These are phyloP conservation scores for Cyamopsis tetragonoloba DNA, from an alignment of 306 rosid species.

Conservation along the genomic window DNA sequence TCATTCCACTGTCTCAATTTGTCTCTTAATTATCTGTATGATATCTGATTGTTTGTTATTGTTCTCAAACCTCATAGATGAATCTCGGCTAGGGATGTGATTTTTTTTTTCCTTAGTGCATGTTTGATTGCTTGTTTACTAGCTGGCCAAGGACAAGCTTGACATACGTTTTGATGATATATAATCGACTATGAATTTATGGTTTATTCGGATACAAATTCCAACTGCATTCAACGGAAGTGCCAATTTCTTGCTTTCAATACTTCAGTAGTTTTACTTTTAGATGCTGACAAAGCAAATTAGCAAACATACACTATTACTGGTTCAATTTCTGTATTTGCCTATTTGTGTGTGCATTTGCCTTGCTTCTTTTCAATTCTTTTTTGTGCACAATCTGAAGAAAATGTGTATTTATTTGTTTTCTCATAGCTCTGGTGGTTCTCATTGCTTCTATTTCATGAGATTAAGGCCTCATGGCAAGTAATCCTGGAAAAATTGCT, in stretches of 20 bases:
- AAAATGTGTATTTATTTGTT: neutral
- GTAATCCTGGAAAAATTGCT: conserved; percentile 58
- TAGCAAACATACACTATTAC: too few species aligned
- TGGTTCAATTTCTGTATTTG: neutral
- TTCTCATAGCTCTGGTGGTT: conserved; percentile 42
- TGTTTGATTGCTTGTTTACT: too few species aligned
- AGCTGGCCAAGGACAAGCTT: too few species aligned
- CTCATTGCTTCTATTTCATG: conserved; percentile 47
- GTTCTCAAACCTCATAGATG: neutral
- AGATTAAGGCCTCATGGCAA: conserved; percentile 70
- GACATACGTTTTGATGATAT: too few species aligned
- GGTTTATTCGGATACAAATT: too few species aligned
- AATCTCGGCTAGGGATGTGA: neutral
- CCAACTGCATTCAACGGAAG: too few species aligned
- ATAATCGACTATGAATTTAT: too few species aligned
- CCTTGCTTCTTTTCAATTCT: neutral
- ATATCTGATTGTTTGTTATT: neutral
- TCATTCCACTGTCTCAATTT: neutral
- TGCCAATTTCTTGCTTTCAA: too few species aligned
- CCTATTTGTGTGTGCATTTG: neutral
- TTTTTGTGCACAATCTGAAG: neutral
- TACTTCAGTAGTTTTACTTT: too few species aligned
- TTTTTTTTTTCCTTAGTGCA: neutral
- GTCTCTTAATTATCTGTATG: neutral
- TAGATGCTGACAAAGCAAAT: too few species aligned